These are phyloP conservation scores for Apophysomyces elegans DNA, from an alignment of 371 early-diverging fungal genomes.

Conservation along the genomic window DNA sequence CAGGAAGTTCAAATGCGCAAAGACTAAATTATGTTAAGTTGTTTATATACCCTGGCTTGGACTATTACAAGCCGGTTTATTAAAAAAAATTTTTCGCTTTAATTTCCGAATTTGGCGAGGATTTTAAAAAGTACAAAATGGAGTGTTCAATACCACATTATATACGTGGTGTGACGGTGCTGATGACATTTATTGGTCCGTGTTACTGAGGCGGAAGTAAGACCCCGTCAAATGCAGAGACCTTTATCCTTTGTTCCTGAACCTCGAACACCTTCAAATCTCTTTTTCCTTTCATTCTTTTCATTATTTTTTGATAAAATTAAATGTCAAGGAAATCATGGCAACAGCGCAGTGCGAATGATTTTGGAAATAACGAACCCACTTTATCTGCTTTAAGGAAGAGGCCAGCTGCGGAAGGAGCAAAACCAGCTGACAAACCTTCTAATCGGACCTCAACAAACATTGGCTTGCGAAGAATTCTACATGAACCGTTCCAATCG, in stretches of 20 bases:
- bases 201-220: constrained; percentile 53
- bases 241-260: constrained; percentile 10
- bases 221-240: constrained; percentile 42
- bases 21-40: too few relatives aligned
- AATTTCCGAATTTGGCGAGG: neutral
- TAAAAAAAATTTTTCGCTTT: constrained; percentile 5
- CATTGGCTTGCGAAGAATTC: neutral
- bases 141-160: neutral
- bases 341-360: neutral
- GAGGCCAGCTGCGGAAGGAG: neutral
- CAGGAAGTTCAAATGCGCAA: too few relatives aligned
- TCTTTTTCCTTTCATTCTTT: neutral
- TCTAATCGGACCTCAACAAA: neutral
- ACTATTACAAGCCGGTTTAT: neutral
- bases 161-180: neutral
- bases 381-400: constrained; percentile 1
- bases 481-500: neutral
- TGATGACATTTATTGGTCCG: constrained; percentile 53
- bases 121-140: constrained; percentile 19
- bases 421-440: neutral
- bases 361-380: neutral
- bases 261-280: constrained; percentile 1
- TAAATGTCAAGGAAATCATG: constrained; percentile 3
- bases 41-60: too few relatives aligned
- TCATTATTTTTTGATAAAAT: neutral